These are phyloP conservation scores for Drechslerella dactyloides DNA, from an alignment of 2,329 filamentous ascomycete species.

Conservation along the genomic window DNA sequence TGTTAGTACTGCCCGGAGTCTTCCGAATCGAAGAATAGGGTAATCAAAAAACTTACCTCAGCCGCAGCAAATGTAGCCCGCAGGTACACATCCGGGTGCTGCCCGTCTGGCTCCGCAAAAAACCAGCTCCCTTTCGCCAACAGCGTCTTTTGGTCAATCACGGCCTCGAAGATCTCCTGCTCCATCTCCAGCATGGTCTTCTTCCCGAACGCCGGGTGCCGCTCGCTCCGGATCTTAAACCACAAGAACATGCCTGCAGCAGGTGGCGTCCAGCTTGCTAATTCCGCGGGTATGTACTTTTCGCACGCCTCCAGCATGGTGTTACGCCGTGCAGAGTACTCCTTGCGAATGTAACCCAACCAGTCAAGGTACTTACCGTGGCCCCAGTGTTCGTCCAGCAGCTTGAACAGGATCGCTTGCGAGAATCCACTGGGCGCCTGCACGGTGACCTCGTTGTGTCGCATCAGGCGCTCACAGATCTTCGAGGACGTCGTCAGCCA, in stretches of 20 bases:
- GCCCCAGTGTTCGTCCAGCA: constrained; percentile 93
- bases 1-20: constrained; percentile 13
- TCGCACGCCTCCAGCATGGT: constrained; percentile 80
- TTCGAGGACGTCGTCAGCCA: constrained; percentile 91
- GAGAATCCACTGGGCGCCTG: constrained; percentile 86
- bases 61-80: constrained; percentile 88
- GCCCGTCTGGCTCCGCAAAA: constrained; percentile 71
- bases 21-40: neutral
- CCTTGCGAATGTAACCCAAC: constrained; percentile 78
- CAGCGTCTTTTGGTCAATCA: constrained; percentile 77
- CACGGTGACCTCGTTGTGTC: constrained; percentile 80
- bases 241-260: constrained; percentile 95
- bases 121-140: constrained; percentile 91
- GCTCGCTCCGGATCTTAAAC: constrained; percentile 71
- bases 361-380: constrained; percentile 88
- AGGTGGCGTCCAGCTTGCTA: constrained; percentile 81
- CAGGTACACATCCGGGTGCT: constrained; percentile 76
- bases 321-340: constrained; percentile 82
- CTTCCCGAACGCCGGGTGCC: constrained; percentile 67
- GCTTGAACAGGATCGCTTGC: constrained; percentile 82
- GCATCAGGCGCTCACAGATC: constrained; percentile 79
- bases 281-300: constrained; percentile 72
- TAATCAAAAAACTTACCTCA: constrained; percentile 56
- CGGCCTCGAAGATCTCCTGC: constrained; percentile 80
- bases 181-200: constrained; percentile 73